Evolutionary conservation across 108 stramenopile genomes (phyloP), one percentile per base, ranked within the genome.

Genomic region (Cyclotella atomus): DNA sequence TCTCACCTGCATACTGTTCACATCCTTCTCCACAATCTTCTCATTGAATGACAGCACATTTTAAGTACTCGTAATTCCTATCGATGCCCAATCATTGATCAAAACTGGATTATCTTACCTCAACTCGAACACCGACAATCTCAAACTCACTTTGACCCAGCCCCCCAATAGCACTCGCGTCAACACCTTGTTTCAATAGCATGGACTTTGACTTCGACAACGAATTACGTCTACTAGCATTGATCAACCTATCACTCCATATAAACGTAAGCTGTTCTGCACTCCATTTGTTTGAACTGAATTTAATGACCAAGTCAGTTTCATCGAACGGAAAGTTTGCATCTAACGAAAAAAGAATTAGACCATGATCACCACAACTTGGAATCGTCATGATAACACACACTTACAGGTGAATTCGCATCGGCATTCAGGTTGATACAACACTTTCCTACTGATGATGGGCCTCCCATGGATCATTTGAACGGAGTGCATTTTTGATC

Each of bases 291-390:
- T 78, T 78, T 12, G 68, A 70, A n/a, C 62, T 55, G 25, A 78
- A 71, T 50, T 78, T 78, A 12, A 78, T 47, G 27, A 71, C 77
- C 44, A 78, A 59, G 23, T 78, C 77, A 20, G 70, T 71, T 33
- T 78, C 77, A 46, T 78, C 77, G 33, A 78, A 78, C 28, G 77
- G 77, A 45, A 78, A 78, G 25, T 78, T 78, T 27, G 69, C 38
- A 20, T 70, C n/a, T n/a, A n/a, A n/a, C n/a, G n/a, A n/a, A n/a
- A n/a, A n/a, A n/a, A n/a, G n/a, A n/a, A n/a, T n/a, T n/a, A n/a
- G n/a, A n/a, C n/a, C n/a, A n/a, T n/a, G n/a, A n/a, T n/a, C n/a
- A n/a, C n/a, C n/a, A n/a, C n/a, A n/a, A n/a, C n/a, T n/a, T n/a
- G n/a, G n/a, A n/a, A n/a, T n/a, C n/a, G n/a, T n/a, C n/a, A n/a